Evolutionary conservation across 2,329 filamentous ascomycete genomes (phyloP), one percentile per base, ranked within the genome.

Genomic region (Sarocladium oryzae): DNA sequence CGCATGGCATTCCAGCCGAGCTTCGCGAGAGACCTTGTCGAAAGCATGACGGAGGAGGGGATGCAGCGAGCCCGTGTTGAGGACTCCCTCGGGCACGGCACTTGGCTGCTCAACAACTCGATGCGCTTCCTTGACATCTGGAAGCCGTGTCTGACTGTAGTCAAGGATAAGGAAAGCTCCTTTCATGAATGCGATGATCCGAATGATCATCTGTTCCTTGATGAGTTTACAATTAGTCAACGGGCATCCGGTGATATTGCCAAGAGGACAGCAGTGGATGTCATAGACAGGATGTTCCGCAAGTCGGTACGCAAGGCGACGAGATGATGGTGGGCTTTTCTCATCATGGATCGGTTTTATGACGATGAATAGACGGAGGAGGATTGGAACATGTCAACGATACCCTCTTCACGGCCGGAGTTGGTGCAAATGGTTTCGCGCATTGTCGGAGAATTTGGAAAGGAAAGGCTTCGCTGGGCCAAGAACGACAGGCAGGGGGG

Each of bases 131-230:
- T 60, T 2, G 66, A 78, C 40, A 68, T 76, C 2, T 65, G 61
- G 62, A 66, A 62, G 45, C 69, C 76, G 0, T 79, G 76, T 49
- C 54, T 70, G 23, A 60, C 61, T 20, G 56, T 59, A 4, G 51
- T 51, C 45, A 35, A 55, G 13, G 51, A 52, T 16, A 37, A 52
- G 5, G 21, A 20, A 6, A 18, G 33, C 18, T 16, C 15, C 16
- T 13, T 38, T 9, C 10, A 33, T 2, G 52, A 67, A 23, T 81
- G 78, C 57, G 61, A 69, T 2, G 58, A 61, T 2, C 73, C 73
- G 1, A 63, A 73, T 13, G 65, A 73, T 11, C 74, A 77, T 53
- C 63, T 82, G 2, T 82, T 79, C 60, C 75, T 72, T 61, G 75
- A 77, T 46, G 65, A 68, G 0, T 79, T 78, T 37, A 74, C 68